Evolutionary conservation across 225 moss, liverwort and hornwort genomes (phyloP), one percentile per base, ranked within the genome.

Genomic region (Pseudisothecium myosuroides): DNA sequence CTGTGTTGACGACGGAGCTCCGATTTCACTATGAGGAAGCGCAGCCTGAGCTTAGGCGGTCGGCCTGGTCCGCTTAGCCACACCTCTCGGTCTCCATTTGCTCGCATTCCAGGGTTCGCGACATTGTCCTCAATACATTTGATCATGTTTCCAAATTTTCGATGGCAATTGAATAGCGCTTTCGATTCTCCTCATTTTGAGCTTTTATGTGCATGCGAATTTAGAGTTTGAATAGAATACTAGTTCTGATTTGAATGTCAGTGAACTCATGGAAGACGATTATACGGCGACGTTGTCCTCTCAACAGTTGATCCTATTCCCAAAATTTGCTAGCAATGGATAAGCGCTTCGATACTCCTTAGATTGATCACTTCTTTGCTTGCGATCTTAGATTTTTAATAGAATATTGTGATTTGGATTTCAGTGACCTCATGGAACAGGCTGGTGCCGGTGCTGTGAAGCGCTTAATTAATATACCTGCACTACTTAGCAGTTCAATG

Each of bases 21-120:
- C 34, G 24, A 60, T 81, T 77, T 75, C 47, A 50, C 45, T 12
- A 93, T 93, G 93, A 93, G 86, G 91, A 93, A 91, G 73, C 93
- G 91, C 47, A 86, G 79, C 80, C 83, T 91, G 83, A 91, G 86
- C 83, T n/a, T 89, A 74, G 88, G 88, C 62, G 88, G 93, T 47
- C 88, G 93, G 79, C 89, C 91, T 54, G 91, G 93, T 80, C 89
- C 91, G 59, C 89, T 91, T 39, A 89, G 88, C 78, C 89, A 85
- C 85, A 66, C 85, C 37, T 59, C 73, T 65, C 83, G 79, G 34
- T 83, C 89, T 67, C 88, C 85, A 45, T 89, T 86, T 82, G 6
- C 88, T 91, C 89, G 83, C 82, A 60, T 37, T n/a, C 55, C 89
- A 59, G 93, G 93, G 93, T 93, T 74, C 54, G 93, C 83, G 58